phyloP scores from a whole-genome alignment of 1,284 basidiomycete species.

The Cryptococcus amylolentus region DNA sequence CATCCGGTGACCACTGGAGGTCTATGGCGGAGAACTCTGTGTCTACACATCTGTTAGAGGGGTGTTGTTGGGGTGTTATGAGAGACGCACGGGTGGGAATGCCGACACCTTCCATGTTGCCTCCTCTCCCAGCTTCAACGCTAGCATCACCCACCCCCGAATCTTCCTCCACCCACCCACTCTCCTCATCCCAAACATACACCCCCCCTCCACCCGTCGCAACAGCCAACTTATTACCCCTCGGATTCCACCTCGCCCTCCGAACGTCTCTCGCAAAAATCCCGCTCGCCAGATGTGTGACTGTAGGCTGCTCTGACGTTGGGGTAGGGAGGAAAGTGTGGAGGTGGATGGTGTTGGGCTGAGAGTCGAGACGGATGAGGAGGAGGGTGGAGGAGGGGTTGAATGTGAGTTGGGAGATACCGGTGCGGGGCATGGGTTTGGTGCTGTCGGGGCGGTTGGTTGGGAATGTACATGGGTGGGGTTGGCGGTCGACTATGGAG shows the following conservation, averaged over 20 bases:
- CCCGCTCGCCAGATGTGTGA: slow-evolving; percentile 25
- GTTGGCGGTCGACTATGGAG: slow-evolving; percentile 20
- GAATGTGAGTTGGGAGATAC: slow-evolving; percentile 68
- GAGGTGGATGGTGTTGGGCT: slow-evolving; percentile 33
- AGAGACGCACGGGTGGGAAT: slow-evolving; percentile 30
- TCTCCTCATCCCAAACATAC: slow-evolving; percentile 39
- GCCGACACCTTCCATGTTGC: slow-evolving; percentile 38
- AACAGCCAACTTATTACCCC: slow-evolving; percentile 15
- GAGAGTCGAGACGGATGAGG: slow-evolving; percentile 55
- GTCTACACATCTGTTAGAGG: neutral
- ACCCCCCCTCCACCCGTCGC: slow-evolving; percentile 21
- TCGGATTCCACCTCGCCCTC: slow-evolving; percentile 23
- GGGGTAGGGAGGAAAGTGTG: slow-evolving; percentile 33
- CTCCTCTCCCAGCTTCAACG: slow-evolving; percentile 18
- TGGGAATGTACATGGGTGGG: slow-evolving; percentile 13
- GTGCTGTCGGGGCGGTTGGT: slow-evolving; percentile 15
- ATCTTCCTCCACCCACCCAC: slow-evolving; percentile 29
- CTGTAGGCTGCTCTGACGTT: slow-evolving; percentile 13
- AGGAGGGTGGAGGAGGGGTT: slow-evolving; percentile 68
- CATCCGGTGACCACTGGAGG: slow-evolving; percentile 37
- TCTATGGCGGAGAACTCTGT: slow-evolving; percentile 21
- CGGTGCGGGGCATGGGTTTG: slow-evolving; percentile 52
- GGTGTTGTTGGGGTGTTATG: neutral
- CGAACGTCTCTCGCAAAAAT: slow-evolving; percentile 24
- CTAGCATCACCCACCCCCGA: neutral